These are phyloP conservation scores for Plasmodium falciparum DNA, from an alignment of 169 alveolate species.

Conservation along the genomic window DNA sequence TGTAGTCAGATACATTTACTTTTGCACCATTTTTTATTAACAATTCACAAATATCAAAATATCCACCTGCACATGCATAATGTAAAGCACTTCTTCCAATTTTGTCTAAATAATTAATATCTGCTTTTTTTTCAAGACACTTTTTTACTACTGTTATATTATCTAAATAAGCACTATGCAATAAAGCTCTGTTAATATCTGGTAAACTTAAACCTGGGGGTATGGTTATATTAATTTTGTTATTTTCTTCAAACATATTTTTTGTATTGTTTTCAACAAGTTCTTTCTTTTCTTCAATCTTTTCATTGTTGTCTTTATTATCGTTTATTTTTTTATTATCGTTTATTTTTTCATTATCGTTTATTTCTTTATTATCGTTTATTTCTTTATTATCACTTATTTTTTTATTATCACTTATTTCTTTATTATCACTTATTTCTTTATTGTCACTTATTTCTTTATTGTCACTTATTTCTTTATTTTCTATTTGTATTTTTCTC, in stretches of 20 bases:
- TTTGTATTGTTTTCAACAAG: conserved; percentile 1
- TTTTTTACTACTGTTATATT: conserved; percentile 81
- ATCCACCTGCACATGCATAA: conserved; percentile 90
- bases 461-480: too few relatives aligned
- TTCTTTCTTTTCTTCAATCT: conserved; percentile 1
- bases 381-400: neutral
- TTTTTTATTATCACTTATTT: too few relatives aligned
- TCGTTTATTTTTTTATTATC: neutral
- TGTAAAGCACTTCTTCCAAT: conserved; percentile 91
- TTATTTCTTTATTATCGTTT: neutral
- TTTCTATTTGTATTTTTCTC: neutral
- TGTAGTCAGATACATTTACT: conserved; percentile 86
- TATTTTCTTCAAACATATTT: conserved; percentile 37
- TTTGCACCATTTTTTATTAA: conserved; percentile 83
- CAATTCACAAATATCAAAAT: conserved; percentile 81
- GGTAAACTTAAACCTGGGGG: conserved; percentile 67
- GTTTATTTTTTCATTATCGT: neutral
- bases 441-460: neutral
- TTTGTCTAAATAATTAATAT: conserved; percentile 84
- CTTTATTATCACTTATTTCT: neutral
- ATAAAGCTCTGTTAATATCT: conserved; percentile 78
- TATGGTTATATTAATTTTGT: conserved; percentile 24
- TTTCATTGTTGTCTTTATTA: conserved; percentile 2
- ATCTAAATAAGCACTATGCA: conserved; percentile 88
- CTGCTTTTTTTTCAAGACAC: conserved; percentile 80